Conservation (phyloP, 495 filamentous ascomycete genomes). For the Terfezia claveryi region DNA sequence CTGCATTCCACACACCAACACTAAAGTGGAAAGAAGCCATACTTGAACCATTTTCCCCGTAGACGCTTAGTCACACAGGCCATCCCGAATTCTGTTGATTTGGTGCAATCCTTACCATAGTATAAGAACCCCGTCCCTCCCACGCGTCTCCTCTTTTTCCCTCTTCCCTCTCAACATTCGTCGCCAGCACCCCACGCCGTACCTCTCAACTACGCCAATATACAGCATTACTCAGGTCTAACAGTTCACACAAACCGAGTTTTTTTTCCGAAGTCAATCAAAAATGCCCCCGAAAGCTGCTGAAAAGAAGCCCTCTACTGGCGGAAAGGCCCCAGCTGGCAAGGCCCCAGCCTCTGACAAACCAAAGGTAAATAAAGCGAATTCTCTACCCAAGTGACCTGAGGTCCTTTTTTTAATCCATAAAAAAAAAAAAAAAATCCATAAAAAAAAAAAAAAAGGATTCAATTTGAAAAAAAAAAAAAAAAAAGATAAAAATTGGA, state of each 20-base stretch:
- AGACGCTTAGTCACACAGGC: slow-evolving; percentile 1
- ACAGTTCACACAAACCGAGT: not conserved
- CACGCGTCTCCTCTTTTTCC: slow-evolving; percentile 24
- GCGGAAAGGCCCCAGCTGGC: slow-evolving; percentile 85
- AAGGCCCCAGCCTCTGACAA: slow-evolving; percentile 71
- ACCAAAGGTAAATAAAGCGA: slow-evolving; percentile 30
- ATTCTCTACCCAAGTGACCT: slow-evolving; percentile 2
- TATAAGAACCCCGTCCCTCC: slow-evolving; percentile 23
- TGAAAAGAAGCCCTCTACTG: slow-evolving; percentile 92
- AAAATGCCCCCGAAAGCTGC: slow-evolving; percentile 91
- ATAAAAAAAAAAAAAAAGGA: too few species aligned
- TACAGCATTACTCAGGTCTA: not conserved
- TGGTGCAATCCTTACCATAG: slow-evolving; percentile 13
- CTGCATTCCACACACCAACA: too few species aligned
- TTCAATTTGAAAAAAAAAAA: too few species aligned
- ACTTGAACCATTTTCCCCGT: slow-evolving; percentile 8
- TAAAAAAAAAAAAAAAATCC: not conserved
- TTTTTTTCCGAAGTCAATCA: slow-evolving; percentile 10
- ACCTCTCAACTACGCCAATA: slow-evolving; percentile 5
- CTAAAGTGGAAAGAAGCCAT: too few species aligned
- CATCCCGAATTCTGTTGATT: slow-evolving; percentile 12
- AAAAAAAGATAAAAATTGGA: too few species aligned
- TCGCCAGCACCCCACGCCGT: slow-evolving; percentile 19
- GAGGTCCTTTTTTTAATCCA: not conserved
- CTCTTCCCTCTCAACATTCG: slow-evolving; percentile 25